A percentile compares a stretch with the other conserved stretches of the same genome.
phyloP scores from a whole-genome alignment of 176 grass and related monocot species.

The Lolium multiflorum region DNA sequence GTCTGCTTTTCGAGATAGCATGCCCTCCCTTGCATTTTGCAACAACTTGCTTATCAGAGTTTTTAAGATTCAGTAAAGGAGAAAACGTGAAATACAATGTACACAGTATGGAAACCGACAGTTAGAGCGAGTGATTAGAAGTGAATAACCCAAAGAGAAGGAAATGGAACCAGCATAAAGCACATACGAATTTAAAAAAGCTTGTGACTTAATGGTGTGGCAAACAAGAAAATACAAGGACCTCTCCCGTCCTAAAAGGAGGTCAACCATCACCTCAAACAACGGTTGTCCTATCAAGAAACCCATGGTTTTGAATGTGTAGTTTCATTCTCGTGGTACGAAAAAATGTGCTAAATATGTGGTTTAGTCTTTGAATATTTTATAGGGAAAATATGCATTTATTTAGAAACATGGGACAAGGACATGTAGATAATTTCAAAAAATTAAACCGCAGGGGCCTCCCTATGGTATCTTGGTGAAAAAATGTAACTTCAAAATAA shows the following conservation, averaged over 20 bases:
- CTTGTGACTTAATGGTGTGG: neutral
- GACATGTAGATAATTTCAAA: neutral
- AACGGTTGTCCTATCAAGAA: neutral
- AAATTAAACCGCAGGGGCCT: no score
- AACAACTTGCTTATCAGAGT: neutral
- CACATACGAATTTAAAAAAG: neutral
- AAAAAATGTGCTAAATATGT: neutral
- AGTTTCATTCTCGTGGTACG: no score
- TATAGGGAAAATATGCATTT: neutral
- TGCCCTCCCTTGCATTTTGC: no score
- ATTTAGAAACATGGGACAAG: neutral
- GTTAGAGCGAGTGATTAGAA: no score
- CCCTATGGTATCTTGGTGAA: no score
- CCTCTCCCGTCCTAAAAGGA: neutral
- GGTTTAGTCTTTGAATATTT: slow-evolving; percentile 5
- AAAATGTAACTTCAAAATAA: neutral
- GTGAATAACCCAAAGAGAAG: no score
- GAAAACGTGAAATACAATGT: no score
- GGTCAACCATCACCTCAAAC: neutral
- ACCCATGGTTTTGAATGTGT: no score
- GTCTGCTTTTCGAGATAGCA: no score
- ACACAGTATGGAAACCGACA: no score
- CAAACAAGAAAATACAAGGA: neutral
- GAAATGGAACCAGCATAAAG: neutral
- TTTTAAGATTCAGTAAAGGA: neutral